phyloP scores from a whole-genome alignment of 768 basidiomycete species.

The Plicaturopsis crispa region DNA sequence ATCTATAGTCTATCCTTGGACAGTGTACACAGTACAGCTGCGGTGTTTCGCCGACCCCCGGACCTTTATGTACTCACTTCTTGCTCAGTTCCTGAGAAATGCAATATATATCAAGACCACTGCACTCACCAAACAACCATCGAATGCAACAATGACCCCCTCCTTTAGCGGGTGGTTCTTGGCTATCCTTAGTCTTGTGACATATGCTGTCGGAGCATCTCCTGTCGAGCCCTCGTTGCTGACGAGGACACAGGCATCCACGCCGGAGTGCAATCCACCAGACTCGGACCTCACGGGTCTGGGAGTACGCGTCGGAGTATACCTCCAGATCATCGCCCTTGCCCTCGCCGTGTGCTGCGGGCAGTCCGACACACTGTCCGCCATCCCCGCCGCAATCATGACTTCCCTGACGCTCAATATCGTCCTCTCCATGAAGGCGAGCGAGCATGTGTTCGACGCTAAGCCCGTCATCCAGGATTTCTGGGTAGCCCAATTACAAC shows the following conservation, averaged over 20 bases:
- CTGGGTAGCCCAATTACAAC: neutral
- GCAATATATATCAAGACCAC: too few relatives aligned
- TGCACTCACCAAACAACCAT: too few relatives aligned
- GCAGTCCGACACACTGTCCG: neutral
- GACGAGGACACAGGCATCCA: neutral
- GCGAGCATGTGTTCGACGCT: neutral
- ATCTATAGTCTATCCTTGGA: too few relatives aligned
- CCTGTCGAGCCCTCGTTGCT: neutral
- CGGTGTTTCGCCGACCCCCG: too few relatives aligned
- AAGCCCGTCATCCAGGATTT: neutral
- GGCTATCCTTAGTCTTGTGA: neutral
- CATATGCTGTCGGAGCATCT: neutral
- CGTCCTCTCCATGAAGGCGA: neutral
- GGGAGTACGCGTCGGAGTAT: neutral
- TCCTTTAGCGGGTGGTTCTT: too few relatives aligned
- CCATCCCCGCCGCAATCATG: neutral
- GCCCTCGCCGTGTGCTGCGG: neutral
- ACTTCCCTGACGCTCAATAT: neutral
- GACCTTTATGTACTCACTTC: too few relatives aligned
- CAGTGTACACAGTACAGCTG: too few relatives aligned
- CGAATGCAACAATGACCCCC: too few relatives aligned
- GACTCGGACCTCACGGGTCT: neutral
- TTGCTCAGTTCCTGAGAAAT: too few relatives aligned
- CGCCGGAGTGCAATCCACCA: neutral
- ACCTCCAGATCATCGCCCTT: neutral